Conservation (phyloP, 2,329 filamentous ascomycete genomes). For the Penicillium rolfsii region DNA sequence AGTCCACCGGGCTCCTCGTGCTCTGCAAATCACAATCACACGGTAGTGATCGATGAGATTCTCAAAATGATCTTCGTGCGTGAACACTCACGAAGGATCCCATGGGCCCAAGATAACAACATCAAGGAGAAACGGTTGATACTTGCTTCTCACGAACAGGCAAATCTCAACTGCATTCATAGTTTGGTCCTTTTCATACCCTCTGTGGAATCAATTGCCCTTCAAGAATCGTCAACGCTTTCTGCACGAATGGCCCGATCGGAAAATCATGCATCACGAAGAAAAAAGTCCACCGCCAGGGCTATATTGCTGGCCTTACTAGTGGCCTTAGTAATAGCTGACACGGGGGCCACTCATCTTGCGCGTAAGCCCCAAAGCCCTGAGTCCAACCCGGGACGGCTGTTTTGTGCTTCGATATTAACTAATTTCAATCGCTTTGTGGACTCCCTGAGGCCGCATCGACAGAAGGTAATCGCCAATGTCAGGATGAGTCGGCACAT, state of each 20-base stretch:
- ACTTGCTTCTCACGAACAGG: conserved; percentile 21
- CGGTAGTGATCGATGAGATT: conserved; percentile 34
- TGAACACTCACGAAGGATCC: conserved; percentile 39
- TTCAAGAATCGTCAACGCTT: conserved; percentile 37
- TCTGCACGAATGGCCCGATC: conserved; percentile 41
- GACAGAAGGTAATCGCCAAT: conserved; percentile 37
- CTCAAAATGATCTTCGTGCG: conserved; percentile 37
- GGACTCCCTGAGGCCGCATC: conserved; percentile 34
- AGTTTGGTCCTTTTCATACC: conserved; percentile 11
- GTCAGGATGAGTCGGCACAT: conserved; percentile 30
- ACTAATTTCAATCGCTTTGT: conserved; percentile 37
- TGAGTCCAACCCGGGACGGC: conserved; percentile 27
- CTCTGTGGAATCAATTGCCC: conserved; percentile 33
- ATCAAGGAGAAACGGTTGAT: conserved; percentile 36
- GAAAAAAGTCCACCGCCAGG: conserved; percentile 37
- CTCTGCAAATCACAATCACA: conserved; percentile 16
- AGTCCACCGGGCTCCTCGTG: conserved; percentile 37
- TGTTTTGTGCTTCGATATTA: conserved; percentile 33
- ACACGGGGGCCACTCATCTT: conserved; percentile 35
- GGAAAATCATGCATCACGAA: conserved; percentile 34
- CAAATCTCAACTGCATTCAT: background rate
- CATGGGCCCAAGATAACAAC: conserved; percentile 30
- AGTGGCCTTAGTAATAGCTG: conserved; percentile 35
- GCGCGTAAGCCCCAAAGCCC: conserved; percentile 28
- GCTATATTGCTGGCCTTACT: conserved; percentile 37